These are phyloP conservation scores for Inosperma sp. DNA, from an alignment of 768 basidiomycete genomes.

Conservation along the genomic window DNA sequence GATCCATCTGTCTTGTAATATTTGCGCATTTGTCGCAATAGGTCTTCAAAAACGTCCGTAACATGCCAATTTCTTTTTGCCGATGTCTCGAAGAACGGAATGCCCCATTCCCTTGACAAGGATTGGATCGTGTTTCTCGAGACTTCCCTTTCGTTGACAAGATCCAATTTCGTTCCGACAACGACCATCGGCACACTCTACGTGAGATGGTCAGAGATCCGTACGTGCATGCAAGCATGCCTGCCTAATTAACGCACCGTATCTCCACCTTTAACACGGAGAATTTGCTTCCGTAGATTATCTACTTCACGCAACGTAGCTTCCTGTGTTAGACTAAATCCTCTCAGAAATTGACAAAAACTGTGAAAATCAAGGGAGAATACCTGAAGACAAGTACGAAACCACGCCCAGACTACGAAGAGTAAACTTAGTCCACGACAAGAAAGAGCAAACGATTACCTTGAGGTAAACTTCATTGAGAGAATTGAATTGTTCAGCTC, in stretches of 20 bases:
- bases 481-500: constrained; percentile 80
- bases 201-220: no score
- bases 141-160: constrained; percentile 77
- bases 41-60: constrained; percentile 70
- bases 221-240: no score
- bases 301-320: constrained; percentile 77
- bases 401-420: constrained; percentile 57
- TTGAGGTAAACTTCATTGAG: constrained; percentile 81
- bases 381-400: constrained; percentile 84
- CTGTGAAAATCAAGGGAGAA: background rate
- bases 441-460: constrained; percentile 33
- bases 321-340: constrained; percentile 70
- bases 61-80: constrained; percentile 83
- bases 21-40: constrained; percentile 67
- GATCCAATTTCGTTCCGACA: constrained; percentile 82
- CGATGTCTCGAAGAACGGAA: constrained; percentile 87
- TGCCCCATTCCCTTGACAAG: constrained; percentile 58
- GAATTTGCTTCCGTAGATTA: constrained; percentile 74
- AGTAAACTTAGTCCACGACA: constrained; percentile 5
- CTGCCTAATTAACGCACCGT: constrained; percentile 38
- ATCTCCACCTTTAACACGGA: constrained; percentile 70
- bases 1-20: constrained; percentile 54
- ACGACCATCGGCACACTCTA: constrained; percentile 75
- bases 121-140: constrained; percentile 57
- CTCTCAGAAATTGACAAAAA: constrained; percentile 8